phyloP scores from a whole-genome alignment of 2,329 filamentous ascomycete species.

The Davidsoniella eucalypti region DNA sequence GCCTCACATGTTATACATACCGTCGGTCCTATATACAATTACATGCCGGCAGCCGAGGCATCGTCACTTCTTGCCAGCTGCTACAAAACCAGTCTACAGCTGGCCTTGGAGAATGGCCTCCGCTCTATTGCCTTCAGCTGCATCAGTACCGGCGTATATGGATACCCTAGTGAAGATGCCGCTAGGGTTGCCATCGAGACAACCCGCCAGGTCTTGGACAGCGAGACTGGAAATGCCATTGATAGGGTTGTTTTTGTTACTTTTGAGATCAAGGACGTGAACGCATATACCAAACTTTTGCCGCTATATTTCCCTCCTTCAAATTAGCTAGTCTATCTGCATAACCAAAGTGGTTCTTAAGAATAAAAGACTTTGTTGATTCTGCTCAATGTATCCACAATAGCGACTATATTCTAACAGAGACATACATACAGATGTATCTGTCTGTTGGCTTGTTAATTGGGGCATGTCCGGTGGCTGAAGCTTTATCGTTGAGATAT shows the following conservation, averaged over 20 bases:
- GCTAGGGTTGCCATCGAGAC: slow-evolving; percentile 51
- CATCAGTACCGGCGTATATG: slow-evolving; percentile 80
- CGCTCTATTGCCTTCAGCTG: slow-evolving; percentile 66
- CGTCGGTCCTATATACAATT: slow-evolving; percentile 65
- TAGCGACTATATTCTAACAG: too few relatives aligned
- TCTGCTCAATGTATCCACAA: too few relatives aligned
- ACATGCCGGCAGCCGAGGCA: slow-evolving; percentile 23
- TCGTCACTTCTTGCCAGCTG: slow-evolving; percentile 38
- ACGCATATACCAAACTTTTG: too few relatives aligned
- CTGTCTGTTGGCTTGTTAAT: too few relatives aligned
- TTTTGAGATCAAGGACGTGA: slow-evolving; percentile 28
- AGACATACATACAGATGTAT: too few relatives aligned
- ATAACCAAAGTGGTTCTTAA: too few relatives aligned
- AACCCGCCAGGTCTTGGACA: slow-evolving; percentile 37
- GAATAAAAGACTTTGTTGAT: too few relatives aligned
- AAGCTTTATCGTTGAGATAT: too few relatives aligned
- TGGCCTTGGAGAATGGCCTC: slow-evolving; percentile 52
- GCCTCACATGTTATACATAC: slow-evolving; percentile 73
- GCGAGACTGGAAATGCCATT: slow-evolving; percentile 31
- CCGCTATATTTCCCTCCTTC: too few relatives aligned
- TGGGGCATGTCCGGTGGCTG: too few relatives aligned
- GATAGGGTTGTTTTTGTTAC: slow-evolving; percentile 72
- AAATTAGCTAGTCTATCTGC: background rate
- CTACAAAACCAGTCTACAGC: slow-evolving; percentile 53
- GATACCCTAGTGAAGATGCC: slow-evolving; percentile 62